A percentile compares a stretch with the other conserved stretches of the same genome.
Evolutionary conservation across 495 filamentous ascomycete species (phyloP).

Genomic region (Penicillium manginii): DNA sequence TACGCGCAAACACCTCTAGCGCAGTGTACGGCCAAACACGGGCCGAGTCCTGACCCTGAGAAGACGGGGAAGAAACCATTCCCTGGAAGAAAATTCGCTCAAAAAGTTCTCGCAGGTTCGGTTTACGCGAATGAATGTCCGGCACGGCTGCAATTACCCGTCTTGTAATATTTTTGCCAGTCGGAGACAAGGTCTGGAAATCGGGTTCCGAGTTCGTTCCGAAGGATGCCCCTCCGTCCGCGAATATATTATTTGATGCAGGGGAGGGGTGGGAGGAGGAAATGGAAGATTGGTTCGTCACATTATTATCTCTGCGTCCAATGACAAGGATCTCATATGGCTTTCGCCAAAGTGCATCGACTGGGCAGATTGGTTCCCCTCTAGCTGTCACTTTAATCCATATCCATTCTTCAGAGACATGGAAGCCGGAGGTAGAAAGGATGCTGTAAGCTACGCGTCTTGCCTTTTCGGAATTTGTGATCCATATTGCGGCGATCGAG

Average conservation of each 20-base stretch:
- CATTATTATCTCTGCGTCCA: slow-evolving; percentile 44
- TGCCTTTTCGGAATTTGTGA: slow-evolving; percentile 76
- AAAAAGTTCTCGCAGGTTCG: slow-evolving; percentile 63
- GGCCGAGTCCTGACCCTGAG: too few relatives aligned
- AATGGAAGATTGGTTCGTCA: too few relatives aligned
- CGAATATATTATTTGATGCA: neutral
- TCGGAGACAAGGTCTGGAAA: neutral
- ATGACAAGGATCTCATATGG: slow-evolving; percentile 87
- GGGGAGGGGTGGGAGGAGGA: too few relatives aligned
- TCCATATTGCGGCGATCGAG: slow-evolving; percentile 70
- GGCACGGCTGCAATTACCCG: slow-evolving; percentile 79
- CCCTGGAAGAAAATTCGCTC: slow-evolving; percentile 50
- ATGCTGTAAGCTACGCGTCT: slow-evolving; percentile 60
- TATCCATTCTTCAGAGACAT: slow-evolving; percentile 78
- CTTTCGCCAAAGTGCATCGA: slow-evolving; percentile 74
- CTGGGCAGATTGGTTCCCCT: slow-evolving; percentile 71
- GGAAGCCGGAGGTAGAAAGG: slow-evolving; percentile 66
- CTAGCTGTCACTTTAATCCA: slow-evolving; percentile 82
- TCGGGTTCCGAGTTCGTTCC: neutral
- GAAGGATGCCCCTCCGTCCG: neutral
- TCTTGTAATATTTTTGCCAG: slow-evolving; percentile 18
- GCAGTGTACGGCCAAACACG: slow-evolving; percentile 51
- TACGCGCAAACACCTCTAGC: slow-evolving; percentile 86
- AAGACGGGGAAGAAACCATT: slow-evolving; percentile 9
- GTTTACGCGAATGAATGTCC: slow-evolving; percentile 91